Evolutionary conservation across 768 basidiomycete species (phyloP), one percentile per base, ranked within the genome.

Genomic region (Tephrocybe sp.): DNA sequence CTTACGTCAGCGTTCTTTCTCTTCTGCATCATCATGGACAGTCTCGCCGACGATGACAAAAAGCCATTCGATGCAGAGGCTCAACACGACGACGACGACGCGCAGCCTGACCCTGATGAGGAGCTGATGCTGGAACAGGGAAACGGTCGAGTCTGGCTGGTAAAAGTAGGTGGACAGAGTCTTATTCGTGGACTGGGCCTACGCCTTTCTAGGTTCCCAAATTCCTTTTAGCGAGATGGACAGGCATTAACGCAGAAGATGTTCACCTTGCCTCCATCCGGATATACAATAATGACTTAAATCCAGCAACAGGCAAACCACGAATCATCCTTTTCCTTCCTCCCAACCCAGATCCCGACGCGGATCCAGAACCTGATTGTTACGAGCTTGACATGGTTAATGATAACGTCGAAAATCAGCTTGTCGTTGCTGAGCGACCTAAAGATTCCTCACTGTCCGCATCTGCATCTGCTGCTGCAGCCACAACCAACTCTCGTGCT

Each of bases 351-450:
- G 77, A 83, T 60, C 68, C 76, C 4, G 48, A 54, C 19, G 61
- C 62, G 1, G 69, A 67, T 5, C 60, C 68, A 5, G 77, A 82
- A 54, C 79, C 78, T 4, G 87, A 88, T 60, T 79, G 84, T 66
- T 98, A 92, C 70, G 89, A 92, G 59, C 75, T 98, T 31, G 86
- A 91, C 38, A 91, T 96, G 82, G 83, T 92, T 38, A 87, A 91
- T 55, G 86, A 91, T 55, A 68, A 80, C 30, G 87, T 91, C 8
- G 88, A 89, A 59, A 94, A 93, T 69, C 86, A 92, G 66, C 78
- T 89, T 50, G 89, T 92, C 23, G 80, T 93, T 32, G 90, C 89
- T 0, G 89, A 92, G 66, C 81, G 85, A 46, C 85, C 85, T 19
- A 92, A 89, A 61, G 87, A 82, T 65, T 30, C 72, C 16, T 66